phyloP scores from a whole-genome alignment of 2,329 filamentous ascomycete genomes.

The Hymenoscyphus repandus region DNA sequence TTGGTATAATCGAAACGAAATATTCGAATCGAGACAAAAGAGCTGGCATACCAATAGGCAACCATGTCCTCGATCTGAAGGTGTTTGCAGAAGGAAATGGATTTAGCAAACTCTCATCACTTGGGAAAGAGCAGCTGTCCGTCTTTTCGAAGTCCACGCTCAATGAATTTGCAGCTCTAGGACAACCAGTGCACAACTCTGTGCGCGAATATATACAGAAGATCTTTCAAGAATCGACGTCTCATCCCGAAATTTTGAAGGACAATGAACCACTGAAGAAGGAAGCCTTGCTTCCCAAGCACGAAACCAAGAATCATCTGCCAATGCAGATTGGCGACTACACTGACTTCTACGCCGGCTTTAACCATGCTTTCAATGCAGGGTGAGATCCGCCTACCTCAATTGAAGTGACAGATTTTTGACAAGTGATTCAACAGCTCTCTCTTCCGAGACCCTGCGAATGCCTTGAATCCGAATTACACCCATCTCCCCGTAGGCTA shows the following conservation, averaged over 20 bases:
- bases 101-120: slow-evolving; percentile 49
- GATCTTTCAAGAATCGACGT: slow-evolving; percentile 55
- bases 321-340: slow-evolving; percentile 79
- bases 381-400: slow-evolving; percentile 11
- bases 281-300: slow-evolving; percentile 52
- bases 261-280: slow-evolving; percentile 54
- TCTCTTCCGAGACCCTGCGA: slow-evolving; percentile 66
- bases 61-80: slow-evolving; percentile 61
- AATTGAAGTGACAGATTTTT: neutral
- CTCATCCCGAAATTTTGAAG: slow-evolving; percentile 55
- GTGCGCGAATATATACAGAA: slow-evolving; percentile 66
- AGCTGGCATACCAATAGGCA: slow-evolving; percentile 63
- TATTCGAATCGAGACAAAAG: slow-evolving; percentile 41
- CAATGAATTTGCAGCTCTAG: slow-evolving; percentile 70
- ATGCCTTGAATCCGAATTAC: slow-evolving; percentile 77
- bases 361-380: slow-evolving; percentile 68
- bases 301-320: slow-evolving; percentile 59
- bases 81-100: slow-evolving; percentile 53
- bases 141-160: slow-evolving; percentile 62
- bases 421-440: slow-evolving; percentile 33
- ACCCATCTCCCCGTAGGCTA: slow-evolving; percentile 77
- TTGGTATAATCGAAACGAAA: slow-evolving; percentile 62
- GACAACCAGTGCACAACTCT: slow-evolving; percentile 60
- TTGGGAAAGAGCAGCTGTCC: slow-evolving; percentile 44
- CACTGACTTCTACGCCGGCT: slow-evolving; percentile 78